Conservation (phyloP, 2,329 filamentous ascomycete genomes). For the Ilyonectria robusta region DNA sequence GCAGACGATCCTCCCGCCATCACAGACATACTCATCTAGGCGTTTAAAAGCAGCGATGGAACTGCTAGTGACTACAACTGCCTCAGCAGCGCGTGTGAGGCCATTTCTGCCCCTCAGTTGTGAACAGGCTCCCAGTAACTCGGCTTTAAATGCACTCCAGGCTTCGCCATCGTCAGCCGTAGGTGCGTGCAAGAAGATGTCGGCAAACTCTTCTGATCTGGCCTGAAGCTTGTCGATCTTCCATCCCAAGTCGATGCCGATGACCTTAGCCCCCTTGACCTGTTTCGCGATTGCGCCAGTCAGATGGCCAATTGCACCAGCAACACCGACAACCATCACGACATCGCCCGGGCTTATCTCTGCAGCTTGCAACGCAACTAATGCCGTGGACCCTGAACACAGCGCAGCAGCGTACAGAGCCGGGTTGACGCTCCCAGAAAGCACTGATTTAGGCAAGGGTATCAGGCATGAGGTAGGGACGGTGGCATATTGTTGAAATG, state of each 20-base stretch:
- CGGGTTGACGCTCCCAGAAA: not conserved
- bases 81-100: not conserved
- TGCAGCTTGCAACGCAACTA: not conserved
- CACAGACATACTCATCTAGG: slow-evolving; percentile 10
- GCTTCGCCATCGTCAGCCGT: not conserved
- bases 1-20: slow-evolving; percentile 10
- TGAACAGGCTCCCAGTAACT: not conserved
- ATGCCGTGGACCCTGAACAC: not conserved
- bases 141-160: not conserved
- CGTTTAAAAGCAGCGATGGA: not conserved
- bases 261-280: not conserved
- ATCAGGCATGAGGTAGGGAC: slow-evolving; percentile 3
- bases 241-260: slow-evolving; percentile 2
- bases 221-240: not conserved
- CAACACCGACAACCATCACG: slow-evolving; percentile 1
- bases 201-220: not conserved
- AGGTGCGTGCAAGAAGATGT: not conserved
- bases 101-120: not conserved
- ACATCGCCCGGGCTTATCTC: not conserved
- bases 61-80: not conserved
- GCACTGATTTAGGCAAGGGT: not conserved
- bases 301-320: slow-evolving; percentile 5
- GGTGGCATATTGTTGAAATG: slow-evolving; percentile 13
- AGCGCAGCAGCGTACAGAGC: not conserved
- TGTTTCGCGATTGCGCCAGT: slow-evolving; percentile 2